These are phyloP conservation scores for Cytospora piceicola DNA, from an alignment of 2,329 filamentous ascomycete genomes.

Conservation along the genomic window DNA sequence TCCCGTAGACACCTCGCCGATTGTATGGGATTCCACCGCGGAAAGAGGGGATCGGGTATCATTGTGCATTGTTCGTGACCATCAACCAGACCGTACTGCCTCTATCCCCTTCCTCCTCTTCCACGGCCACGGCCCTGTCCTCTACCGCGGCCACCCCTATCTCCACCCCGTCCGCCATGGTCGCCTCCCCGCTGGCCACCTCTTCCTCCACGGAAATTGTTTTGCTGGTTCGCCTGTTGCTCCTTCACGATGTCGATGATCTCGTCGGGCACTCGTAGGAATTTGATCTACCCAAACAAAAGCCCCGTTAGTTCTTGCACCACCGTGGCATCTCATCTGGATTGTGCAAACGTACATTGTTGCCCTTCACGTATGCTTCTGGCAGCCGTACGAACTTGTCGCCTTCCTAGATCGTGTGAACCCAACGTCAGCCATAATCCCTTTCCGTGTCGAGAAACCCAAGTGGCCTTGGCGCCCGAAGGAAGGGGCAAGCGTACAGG, in stretches of 20 bases:
- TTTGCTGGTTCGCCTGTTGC: slow-evolving; percentile 72
- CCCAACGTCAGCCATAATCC: slow-evolving; percentile 20
- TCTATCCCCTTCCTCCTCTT: slow-evolving; percentile 31
- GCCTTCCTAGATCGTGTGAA: slow-evolving; percentile 66
- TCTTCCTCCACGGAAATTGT: slow-evolving; percentile 67
- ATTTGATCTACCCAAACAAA: slow-evolving; percentile 77
- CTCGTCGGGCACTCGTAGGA: slow-evolving; percentile 92
- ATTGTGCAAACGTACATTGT: slow-evolving; percentile 71
- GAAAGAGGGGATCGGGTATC: slow-evolving; percentile 20
- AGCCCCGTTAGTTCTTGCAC: slow-evolving; percentile 24
- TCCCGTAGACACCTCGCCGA: background rate
- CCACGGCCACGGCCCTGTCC: slow-evolving; percentile 47
- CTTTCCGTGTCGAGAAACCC: background rate
- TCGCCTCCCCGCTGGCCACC: slow-evolving; percentile 59
- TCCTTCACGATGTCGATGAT: slow-evolving; percentile 95
- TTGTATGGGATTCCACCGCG: background rate
- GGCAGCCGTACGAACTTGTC: slow-evolving; percentile 91
- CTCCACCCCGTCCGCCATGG: slow-evolving; percentile 60
- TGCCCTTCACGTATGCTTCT: slow-evolving; percentile 95
- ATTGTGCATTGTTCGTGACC: slow-evolving; percentile 16
- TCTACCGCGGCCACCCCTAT: slow-evolving; percentile 52
- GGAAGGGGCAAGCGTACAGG: slow-evolving; percentile 59
- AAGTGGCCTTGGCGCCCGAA: background rate
- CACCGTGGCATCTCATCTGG: slow-evolving; percentile 1
- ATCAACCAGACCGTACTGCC: slow-evolving; percentile 15